Base-by-base conservation (phyloP, 2,329 filamentous ascomycete genomes). In the Elsinoe necatrix region DNA sequence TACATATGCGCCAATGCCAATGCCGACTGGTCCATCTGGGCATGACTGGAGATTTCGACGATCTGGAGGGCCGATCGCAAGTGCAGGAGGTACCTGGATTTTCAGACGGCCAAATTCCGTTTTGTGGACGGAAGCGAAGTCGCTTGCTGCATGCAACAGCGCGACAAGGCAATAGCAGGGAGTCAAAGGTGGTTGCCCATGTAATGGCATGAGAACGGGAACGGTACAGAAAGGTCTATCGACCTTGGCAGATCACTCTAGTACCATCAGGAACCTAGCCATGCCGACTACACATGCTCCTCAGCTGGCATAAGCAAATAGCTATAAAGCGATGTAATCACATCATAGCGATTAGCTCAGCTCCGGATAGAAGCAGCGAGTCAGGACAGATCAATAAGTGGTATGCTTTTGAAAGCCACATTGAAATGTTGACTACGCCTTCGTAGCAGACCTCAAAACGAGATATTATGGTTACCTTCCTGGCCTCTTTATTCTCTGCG, bases 291-390 rank as follows among this genome's bases (percentile, higher is more conserved):
- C 9, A 35, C 16, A 52, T 34, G 48, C 48, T 23, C 48, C 34
- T 18, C 25, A 52, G 48, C 48, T 52, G 48, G 37, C 37, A 48
- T 9, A 56, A 56, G 41, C 54, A 48, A 55, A 42, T 55, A 55
- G 52, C 52, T 55, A 47, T 45, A 52, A 52, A 29, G 16, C 48
- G 48, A 52, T 52, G 48, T 52, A 52, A 35, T n/a, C 45, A 37
- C 54, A 31, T 56, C 54, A 56, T 56, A 56, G 54, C 54, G n/a
- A 52, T 37, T 45, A 56, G 54, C 54, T 47, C 41, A 56, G 54
- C 54, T 56, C 29, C 37, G 39, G 39, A 55, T 56, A 56, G 54
- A 56, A 56, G 54, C 39, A 27, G 54, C 41, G 54, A 45, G 54
- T 56, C 42, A 48, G 35, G 41, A 29, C 48, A 34, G 48, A 52